phyloP scores from a whole-genome alignment of 140 eudicot genomes.

The Eryngium alpinum region DNA sequence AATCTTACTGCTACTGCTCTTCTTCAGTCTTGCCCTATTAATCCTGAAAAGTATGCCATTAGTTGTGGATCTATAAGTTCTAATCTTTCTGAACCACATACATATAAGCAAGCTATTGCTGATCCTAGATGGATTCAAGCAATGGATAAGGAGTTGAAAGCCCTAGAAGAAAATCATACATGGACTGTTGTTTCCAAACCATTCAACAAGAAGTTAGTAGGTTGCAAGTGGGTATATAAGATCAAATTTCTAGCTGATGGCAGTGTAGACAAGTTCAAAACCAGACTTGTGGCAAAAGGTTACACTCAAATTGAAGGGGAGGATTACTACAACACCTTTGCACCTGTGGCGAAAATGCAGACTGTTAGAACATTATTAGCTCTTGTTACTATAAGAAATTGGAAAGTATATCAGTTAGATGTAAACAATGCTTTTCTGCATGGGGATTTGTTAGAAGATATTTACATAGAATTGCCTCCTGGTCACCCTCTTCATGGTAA shows the following conservation, averaged over 20 bases:
- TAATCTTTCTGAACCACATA: background rate
- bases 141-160: background rate
- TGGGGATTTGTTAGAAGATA: too few species aligned
- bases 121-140: background rate
- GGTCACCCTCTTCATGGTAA: background rate
- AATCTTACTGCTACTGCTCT: background rate
- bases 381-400: too few species aligned
- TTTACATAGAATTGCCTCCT: background rate
- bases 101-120: background rate
- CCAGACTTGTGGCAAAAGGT: background rate
- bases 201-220: background rate
- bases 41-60: background rate
- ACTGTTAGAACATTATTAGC: too few species aligned
- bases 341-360: too few species aligned
- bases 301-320: background rate
- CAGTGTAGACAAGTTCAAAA: too few species aligned
- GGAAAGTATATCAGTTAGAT: too few species aligned
- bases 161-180: background rate
- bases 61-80: background rate
- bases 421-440: too few species aligned
- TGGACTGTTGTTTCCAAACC: background rate
- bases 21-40: background rate
- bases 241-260: background rate
- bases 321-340: background rate
- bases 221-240: background rate